These are phyloP conservation scores for Monosporascus sp. DNA, from an alignment of 2,329 filamentous ascomycete species.

Conservation along the genomic window DNA sequence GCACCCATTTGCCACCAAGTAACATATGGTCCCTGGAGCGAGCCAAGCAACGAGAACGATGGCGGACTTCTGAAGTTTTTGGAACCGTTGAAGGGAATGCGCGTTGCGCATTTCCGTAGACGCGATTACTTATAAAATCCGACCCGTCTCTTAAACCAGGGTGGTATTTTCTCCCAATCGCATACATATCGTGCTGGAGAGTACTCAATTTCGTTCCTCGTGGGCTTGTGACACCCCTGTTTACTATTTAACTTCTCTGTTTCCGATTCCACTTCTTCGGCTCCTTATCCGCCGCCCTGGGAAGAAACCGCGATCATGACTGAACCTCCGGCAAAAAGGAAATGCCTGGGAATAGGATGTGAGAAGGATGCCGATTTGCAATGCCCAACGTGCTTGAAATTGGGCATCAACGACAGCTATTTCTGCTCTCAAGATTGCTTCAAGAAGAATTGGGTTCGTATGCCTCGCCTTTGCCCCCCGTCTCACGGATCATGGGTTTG, in stretches of 20 bases:
- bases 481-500: neutral
- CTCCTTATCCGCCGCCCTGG: neutral
- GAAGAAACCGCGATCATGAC: slow-evolving; percentile 24
- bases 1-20: too few species aligned
- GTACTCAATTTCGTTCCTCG: neutral
- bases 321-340: slow-evolving; percentile 52
- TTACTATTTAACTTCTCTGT: too few species aligned
- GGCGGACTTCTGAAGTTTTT: neutral
- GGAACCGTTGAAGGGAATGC: neutral
- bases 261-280: neutral
- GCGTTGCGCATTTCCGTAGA: neutral
- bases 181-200: neutral
- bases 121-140: neutral
- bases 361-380: slow-evolving; percentile 80
- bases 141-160: too few species aligned
- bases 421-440: slow-evolving; percentile 99
- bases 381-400: slow-evolving; percentile 91
- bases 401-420: slow-evolving; percentile 80
- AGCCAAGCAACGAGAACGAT: neutral
- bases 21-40: neutral
- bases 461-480: neutral
- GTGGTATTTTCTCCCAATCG: too few species aligned
- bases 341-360: slow-evolving; percentile 80
- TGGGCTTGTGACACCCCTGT: neutral
- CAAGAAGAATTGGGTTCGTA: slow-evolving; percentile 91